Percentiles rank a stretch among this genome's conserved stretches.
Evolutionary conservation across 208 protist genomes (phyloP).

Genomic region (Wallacemonas sp.): DNA sequence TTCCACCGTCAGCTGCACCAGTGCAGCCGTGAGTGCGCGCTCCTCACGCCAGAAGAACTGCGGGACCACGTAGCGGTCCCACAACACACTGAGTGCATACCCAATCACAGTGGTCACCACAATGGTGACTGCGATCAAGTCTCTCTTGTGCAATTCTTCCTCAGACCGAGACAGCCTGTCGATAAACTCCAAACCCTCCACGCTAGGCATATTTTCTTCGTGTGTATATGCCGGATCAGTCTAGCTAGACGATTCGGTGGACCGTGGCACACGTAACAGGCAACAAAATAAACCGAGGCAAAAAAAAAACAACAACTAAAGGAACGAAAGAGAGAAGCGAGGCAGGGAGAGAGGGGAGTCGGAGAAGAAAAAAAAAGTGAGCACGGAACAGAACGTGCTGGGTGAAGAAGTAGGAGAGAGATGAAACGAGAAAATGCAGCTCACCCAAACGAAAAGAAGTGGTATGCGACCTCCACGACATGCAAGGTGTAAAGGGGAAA

Average conservation of each 20-base stretch:
- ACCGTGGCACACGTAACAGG: too few relatives aligned
- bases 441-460: too few relatives aligned
- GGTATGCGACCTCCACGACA: too few relatives aligned
- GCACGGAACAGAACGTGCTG: background rate
- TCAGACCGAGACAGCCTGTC: background rate
- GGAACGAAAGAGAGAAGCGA: background rate
- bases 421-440: too few relatives aligned
- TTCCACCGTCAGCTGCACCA: constrained; percentile 38
- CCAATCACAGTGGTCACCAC: constrained; percentile 32
- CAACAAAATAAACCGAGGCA: too few relatives aligned
- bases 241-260: too few relatives aligned
- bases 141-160: background rate
- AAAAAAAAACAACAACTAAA: background rate
- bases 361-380: constrained; percentile 5
- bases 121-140: constrained; percentile 28
- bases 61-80: constrained; percentile 37
- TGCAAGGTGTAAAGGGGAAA: too few relatives aligned
- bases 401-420: too few relatives aligned
- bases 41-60: constrained; percentile 49
- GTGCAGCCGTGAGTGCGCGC: constrained; percentile 32
- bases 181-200: background rate
- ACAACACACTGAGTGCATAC: constrained; percentile 39
- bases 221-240: too few relatives aligned
- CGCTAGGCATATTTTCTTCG: background rate
- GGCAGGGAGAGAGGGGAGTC: background rate